A percentile compares a stretch with the other conserved stretches of the same genome.
phyloP scores from a whole-genome alignment of 1,139 yeast genomes.

The Saccharomyces uvarum region DNA sequence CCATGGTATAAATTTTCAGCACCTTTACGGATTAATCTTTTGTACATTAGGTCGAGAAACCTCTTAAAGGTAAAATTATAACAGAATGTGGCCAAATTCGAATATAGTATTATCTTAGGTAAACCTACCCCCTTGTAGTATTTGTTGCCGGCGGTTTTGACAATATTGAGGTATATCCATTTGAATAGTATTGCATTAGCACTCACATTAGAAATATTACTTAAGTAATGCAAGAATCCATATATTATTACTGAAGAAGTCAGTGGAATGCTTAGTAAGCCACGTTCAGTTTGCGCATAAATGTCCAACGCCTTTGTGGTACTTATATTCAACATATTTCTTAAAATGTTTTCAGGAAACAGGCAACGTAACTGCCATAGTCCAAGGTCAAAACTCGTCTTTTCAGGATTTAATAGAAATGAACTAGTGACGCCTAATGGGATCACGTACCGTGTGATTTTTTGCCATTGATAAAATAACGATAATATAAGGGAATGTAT shows the following conservation, averaged over 20 bases:
- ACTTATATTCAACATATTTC: slow-evolving; percentile 33
- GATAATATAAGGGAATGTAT: slow-evolving; percentile 2
- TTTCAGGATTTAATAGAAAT: slow-evolving; percentile 10
- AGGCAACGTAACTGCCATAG: slow-evolving; percentile 16
- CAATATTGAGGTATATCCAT: not conserved
- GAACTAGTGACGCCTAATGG: slow-evolving; percentile 7
- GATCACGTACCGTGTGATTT: slow-evolving; percentile 3
- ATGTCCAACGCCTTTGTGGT: slow-evolving; percentile 20
- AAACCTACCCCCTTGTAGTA: not conserved
- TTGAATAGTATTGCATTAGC: not conserved
- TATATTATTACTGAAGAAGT: slow-evolving; percentile 6
- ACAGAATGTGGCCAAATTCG: not conserved
- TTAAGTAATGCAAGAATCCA: slow-evolving; percentile 10
- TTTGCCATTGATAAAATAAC: slow-evolving; percentile 5
- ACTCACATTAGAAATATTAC: not conserved
- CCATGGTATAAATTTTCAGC: not conserved
- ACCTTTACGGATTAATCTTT: not conserved
- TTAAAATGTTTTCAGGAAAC: slow-evolving; percentile 31
- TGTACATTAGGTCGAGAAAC: not conserved
- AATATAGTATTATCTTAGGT: not conserved
- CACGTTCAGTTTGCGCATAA: slow-evolving; percentile 11
- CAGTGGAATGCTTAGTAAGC: slow-evolving; percentile 17
- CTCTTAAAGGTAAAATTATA: not conserved
- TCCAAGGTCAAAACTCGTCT: slow-evolving; percentile 12
- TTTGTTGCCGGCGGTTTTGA: not conserved